Base-by-base conservation (phyloP, 768 basidiomycete species). In the Mrakia blollopis region DNA sequence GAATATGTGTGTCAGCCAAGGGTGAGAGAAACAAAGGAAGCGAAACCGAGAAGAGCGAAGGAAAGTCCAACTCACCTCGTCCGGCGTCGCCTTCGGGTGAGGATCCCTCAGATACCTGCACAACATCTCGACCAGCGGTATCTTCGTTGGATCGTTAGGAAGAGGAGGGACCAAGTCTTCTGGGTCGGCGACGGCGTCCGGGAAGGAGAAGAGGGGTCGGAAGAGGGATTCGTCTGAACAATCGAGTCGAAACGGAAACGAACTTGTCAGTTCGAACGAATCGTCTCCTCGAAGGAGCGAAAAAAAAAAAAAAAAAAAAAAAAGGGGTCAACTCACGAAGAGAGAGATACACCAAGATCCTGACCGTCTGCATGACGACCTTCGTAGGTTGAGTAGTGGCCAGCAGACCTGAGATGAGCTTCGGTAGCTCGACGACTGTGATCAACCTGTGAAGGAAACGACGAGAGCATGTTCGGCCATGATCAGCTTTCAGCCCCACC, bases 31-130 rank as follows among this genome's bases (percentile, higher is more conserved):
- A 21, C 16, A 18, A 21, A 41, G 39, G 37, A 32, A 52, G n/a
- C 44, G 47, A n/a, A 74, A 52, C 2, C 30, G 9, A 11, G 74
- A 21, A 72, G 68, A 60, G 73, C 13, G 57, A 62, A 3, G 35
- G 32, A 25, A 32, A n/a, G n/a, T n/a, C n/a, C n/a, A n/a, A 70
- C 54, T 6, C 7, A 62, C 75, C 68, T 71, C 74, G 2, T 35
- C 21, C 0, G 76, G 39, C 13, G 70, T 50, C 3, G 61, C 71
- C 5, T 30, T 14, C 11, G 60, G 37, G 21, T 71, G 76, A 0
- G 76, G 63, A 57, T 77, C 72, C 23, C 76, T 62, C 28, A 77
- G 28, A n/a, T 72, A 60, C 23, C 41, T 68, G 41, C 76, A 77
- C 8, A 77, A 72, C 30, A 16, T 72, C 35, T 77, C 72, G 63